Base-by-base conservation (phyloP, 163 green algal species). In the Smithsoniella earleae region DNA sequence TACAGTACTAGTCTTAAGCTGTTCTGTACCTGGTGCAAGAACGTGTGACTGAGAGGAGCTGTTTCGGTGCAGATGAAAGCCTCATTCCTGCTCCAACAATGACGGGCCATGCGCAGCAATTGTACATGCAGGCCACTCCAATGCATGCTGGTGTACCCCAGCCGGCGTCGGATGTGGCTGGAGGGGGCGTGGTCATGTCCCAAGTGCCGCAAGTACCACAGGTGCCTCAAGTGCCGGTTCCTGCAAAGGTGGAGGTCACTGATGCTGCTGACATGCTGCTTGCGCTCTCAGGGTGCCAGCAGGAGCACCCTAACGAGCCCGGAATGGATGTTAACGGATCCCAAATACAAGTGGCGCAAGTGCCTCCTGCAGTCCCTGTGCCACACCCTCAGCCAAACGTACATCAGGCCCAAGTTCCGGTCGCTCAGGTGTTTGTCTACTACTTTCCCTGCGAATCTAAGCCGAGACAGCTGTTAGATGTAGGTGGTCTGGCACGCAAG, bases 241-340 rank as follows among this genome's bases (percentile, higher is more conserved):
- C 58, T 0, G 34, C 27, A 43, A 69, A 69, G 58, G 58, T 69
- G 3, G 58, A 69, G 34, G 58, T 69, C 22, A 69, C 2, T 38
- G 58, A 69, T 13, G 58, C 58, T 43, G 58, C 58, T 28, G 58
- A 69, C 58, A 69, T 69, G 58, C 58, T 69, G 8, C 25, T 69
- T 30, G 58, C 58, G 3, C 25, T 69, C 1, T 69, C 58, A 10
- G 58, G 58, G 3, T n/a, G n/a, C 43, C 27, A 34, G 4, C 58
- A 69, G 2, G n/a, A 69, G 43, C 10, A 49, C 40, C 10, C 10
- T 13, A 49, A 10, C 10, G 40, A 22, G 40, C 10, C 40, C 40
- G 13, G 10, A 10, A 49, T 49, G 40, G 40, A 69, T 34, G 58
- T 30, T 30, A 38, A 69, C 49, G 8, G 49, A 69, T 34, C n/a